Percentiles rank a stretch among this genome's conserved stretches.
Evolutionary conservation across 2,329 filamentous ascomycete genomes (phyloP).

Genomic region (Cephalotrichum gorgonifer): DNA sequence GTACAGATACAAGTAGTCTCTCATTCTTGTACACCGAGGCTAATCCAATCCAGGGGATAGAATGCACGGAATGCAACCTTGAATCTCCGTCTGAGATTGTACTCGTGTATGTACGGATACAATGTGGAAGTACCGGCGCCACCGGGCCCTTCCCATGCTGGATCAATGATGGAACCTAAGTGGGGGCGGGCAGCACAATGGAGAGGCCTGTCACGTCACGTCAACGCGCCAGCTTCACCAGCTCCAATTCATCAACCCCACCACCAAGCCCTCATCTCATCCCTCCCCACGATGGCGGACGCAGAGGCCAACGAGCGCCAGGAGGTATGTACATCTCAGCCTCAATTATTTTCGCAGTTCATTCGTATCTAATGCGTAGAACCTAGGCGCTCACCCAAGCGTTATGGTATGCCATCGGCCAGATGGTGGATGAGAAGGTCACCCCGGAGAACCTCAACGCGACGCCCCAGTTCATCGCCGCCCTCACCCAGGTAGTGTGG

Average conservation of each 20-base stretch:
- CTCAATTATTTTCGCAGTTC: neutral
- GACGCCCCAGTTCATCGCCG: conserved; percentile 83
- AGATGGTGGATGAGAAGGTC: conserved; percentile 66
- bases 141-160: no score
- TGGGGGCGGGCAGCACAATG: neutral
- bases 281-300: conserved; percentile 7
- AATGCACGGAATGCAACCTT: no score
- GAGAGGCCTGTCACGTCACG: no score
- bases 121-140: no score
- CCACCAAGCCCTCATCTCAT: no score
- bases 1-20: no score
- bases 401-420: conserved; percentile 74
- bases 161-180: no score
- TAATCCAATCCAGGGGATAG: no score
- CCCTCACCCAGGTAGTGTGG: conserved; percentile 79
- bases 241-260: no score
- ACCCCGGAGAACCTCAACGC: conserved; percentile 67
- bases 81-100: no score
- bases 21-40: no score
- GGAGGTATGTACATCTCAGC: conserved; percentile 2
- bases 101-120: no score
- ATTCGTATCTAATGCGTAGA: neutral
- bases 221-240: neutral
- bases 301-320: conserved; percentile 6
- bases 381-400: conserved; percentile 68